A percentile compares a stretch with the other conserved stretches of the same genome.
phyloP scores from a whole-genome alignment of 495 filamentous ascomycete genomes.

The Tuber aestivum region DNA sequence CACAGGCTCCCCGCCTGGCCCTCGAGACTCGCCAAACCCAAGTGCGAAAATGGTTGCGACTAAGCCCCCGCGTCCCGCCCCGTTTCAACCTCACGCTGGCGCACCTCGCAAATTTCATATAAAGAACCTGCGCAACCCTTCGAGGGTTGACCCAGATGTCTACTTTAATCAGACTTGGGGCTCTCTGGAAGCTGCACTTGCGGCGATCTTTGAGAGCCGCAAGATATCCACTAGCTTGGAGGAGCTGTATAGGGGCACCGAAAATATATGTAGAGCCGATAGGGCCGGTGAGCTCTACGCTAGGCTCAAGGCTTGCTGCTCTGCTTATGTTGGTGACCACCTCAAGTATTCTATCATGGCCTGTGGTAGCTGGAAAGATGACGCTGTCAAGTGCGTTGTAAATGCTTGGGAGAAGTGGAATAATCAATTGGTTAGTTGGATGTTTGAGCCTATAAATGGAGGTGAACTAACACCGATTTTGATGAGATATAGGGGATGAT shows the following conservation, averaged over 20 bases:
- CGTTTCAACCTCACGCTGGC: slow-evolving; percentile 33
- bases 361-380: slow-evolving; percentile 54
- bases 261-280: slow-evolving; percentile 78
- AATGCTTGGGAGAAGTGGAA: slow-evolving; percentile 74
- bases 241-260: slow-evolving; percentile 79
- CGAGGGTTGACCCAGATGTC: slow-evolving; percentile 55
- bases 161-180: slow-evolving; percentile 68
- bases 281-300: slow-evolving; percentile 60
- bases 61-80: slow-evolving; percentile 16
- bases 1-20: slow-evolving; percentile 19
- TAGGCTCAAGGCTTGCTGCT: slow-evolving; percentile 58
- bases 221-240: slow-evolving; percentile 66
- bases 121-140: slow-evolving; percentile 68
- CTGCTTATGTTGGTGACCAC: slow-evolving; percentile 54
- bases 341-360: slow-evolving; percentile 53
- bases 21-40: background rate
- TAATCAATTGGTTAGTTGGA: slow-evolving; percentile 57
- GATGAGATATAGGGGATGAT: slow-evolving; percentile 55
- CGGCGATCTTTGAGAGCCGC: slow-evolving; percentile 60
- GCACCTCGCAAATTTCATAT: slow-evolving; percentile 64
- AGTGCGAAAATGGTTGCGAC: slow-evolving; percentile 6
- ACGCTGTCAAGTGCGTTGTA: slow-evolving; percentile 57
- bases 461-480: background rate
- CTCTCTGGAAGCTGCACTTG: slow-evolving; percentile 66
- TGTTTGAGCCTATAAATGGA: slow-evolving; percentile 6